Base-by-base conservation (phyloP, 768 basidiomycete genomes). In the Hysterangium stoloniferum region DNA sequence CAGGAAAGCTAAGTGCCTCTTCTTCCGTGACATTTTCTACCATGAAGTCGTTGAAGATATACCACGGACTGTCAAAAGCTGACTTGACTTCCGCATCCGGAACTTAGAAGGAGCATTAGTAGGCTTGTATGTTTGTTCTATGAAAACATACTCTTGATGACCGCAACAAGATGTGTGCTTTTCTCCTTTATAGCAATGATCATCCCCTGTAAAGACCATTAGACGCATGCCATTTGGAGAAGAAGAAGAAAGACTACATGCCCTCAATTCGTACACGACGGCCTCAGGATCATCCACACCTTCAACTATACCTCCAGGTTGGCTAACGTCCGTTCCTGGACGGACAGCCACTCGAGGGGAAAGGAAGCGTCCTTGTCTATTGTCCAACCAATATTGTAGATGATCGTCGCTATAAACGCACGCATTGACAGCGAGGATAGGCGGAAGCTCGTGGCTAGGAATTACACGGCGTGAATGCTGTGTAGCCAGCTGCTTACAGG, bases 11-110 rank as follows among this genome's bases (percentile, higher is more conserved):
- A 52, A 98, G 66, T 1, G 89, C 95, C 58, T 97, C 93, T 29
- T 82, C 76, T 65, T 95, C 87, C 2, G 84, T 71, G 27, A 97
- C 79, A 50, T 88, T 87, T 42, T 74, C 73, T 11, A 99, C 96
- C 1, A 82, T 74, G 61, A 99, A 99, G 61, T 99, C 96, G 61
- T 99, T 99, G 79, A 98, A 98, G 48, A 98, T 65, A 59, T 85
- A 85, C 96, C 96, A 99, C 1, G 80, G 78, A 48, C 79, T 81
- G 20, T 57, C 59, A 17, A 56, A 57, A 46, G 71, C 66, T 1
- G 61, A 51, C 9, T 69, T 60, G 6, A 60, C 64, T 59, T 83
- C 81, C 1, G 77, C 77, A 51, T 84, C 80, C 0, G 87, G 87
- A 33, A 93, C 88, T 91, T 55, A 4, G n/a, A 25, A 20, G 35